Conservation (phyloP, 2,329 filamentous ascomycete genomes). For the Pseudovirgaria hyperparasitica region DNA sequence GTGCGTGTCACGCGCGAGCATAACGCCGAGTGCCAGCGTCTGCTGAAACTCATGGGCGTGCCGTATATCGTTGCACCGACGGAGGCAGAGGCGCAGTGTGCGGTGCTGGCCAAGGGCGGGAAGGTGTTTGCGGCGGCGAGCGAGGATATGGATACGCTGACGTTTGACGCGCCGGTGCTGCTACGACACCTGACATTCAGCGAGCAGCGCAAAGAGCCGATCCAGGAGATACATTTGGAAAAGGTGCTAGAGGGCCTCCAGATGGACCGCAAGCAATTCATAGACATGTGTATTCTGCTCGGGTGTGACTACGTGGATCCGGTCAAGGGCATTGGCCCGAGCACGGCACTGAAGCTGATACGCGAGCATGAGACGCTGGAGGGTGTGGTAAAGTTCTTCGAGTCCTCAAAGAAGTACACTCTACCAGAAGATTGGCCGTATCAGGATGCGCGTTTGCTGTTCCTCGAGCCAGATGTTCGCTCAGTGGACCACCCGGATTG, state of each 20-base stretch:
- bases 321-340: slow-evolving; percentile 85
- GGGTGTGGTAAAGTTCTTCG: slow-evolving; percentile 72
- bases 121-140: slow-evolving; percentile 96
- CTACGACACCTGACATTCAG: slow-evolving; percentile 90
- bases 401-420: slow-evolving; percentile 63
- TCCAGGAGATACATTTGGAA: slow-evolving; percentile 84
- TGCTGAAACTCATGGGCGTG: slow-evolving; percentile 91
- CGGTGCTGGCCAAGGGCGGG: slow-evolving; percentile 72
- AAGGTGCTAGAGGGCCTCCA: slow-evolving; percentile 74
- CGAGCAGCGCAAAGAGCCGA: slow-evolving; percentile 93
- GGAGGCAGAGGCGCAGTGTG: slow-evolving; percentile 94
- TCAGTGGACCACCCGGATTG: slow-evolving; percentile 72
- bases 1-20: slow-evolving; percentile 94
- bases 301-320: slow-evolving; percentile 97
- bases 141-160: slow-evolving; percentile 98
- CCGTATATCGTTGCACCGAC: slow-evolving; percentile 92
- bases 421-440: slow-evolving; percentile 97
- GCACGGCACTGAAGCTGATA: slow-evolving; percentile 85
- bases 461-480: slow-evolving; percentile 82
- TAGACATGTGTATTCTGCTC: slow-evolving; percentile 93
- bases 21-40: slow-evolving; percentile 82
- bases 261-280: slow-evolving; percentile 89
- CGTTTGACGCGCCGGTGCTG: slow-evolving; percentile 84
- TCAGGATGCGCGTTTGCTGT: slow-evolving; percentile 78
- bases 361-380: slow-evolving; percentile 84